Conservation (phyloP, 371 early-diverging fungal genomes). For the Mortierella sp. region DNA sequence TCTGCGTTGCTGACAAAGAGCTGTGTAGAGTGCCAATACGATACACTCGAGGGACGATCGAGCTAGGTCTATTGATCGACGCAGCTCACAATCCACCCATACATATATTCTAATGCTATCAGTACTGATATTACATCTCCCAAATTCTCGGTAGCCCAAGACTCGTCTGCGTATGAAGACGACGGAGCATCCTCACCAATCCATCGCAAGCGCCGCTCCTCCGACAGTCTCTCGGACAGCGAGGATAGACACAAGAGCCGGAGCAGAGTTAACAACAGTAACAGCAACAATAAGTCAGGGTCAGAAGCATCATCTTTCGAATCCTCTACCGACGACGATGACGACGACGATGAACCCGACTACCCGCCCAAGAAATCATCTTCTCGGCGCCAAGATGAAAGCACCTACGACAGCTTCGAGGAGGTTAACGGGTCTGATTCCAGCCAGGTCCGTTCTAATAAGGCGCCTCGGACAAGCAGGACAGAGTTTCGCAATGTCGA, state of each 20-base stretch:
- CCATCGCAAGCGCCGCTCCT: constrained; percentile 24
- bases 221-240: constrained; percentile 21
- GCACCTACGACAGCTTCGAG: constrained; percentile 48
- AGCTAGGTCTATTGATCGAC: background rate
- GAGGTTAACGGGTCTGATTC: constrained; percentile 54
- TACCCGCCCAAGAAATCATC: constrained; percentile 12
- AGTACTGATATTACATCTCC: background rate
- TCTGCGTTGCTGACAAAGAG: background rate
- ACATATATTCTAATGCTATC: background rate
- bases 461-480: constrained; percentile 36
- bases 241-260: constrained; percentile 21
- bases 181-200: constrained; percentile 37
- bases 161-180: constrained; percentile 58
- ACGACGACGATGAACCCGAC: constrained; percentile 37
- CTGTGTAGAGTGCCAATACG: background rate
- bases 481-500: constrained; percentile 57
- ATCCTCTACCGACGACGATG: constrained; percentile 45
- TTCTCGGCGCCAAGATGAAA: constrained; percentile 34
- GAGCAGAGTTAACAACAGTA: constrained; percentile 15
- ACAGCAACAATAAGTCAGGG: constrained; percentile 23
- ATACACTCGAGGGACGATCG: background rate
- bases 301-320: constrained; percentile 46
- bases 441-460: constrained; percentile 23
- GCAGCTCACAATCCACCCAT: background rate
- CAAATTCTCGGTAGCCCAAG: constrained; percentile 41